A percentile compares a stretch with the other conserved stretches of the same genome.
phyloP scores from a whole-genome alignment of 768 basidiomycete species.

The Panaeolus papilionaceus region DNA sequence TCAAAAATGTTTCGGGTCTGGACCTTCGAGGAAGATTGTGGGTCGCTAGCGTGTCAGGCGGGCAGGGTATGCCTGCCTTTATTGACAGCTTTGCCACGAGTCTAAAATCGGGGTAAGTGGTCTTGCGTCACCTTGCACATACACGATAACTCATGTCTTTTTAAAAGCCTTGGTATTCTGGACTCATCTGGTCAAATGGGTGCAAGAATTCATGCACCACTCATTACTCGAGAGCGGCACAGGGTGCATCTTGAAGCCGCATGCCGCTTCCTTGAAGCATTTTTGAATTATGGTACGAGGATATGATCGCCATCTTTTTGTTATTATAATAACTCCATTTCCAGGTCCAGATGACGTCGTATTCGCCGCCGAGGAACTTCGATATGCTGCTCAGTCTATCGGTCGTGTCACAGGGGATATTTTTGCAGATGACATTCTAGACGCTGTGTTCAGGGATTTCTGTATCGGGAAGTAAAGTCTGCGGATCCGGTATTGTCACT shows the following conservation, averaged over 20 bases:
- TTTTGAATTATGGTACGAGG: slow-evolving; percentile 52
- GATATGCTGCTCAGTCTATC: slow-evolving; percentile 85
- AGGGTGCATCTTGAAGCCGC: slow-evolving; percentile 77
- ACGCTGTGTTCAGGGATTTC: slow-evolving; percentile 84
- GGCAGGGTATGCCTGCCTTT: slow-evolving; percentile 63
- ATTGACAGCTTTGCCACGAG: slow-evolving; percentile 59
- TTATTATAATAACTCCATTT: not conserved
- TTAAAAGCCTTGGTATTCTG: not conserved
- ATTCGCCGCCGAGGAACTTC: slow-evolving; percentile 84
- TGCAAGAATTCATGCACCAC: slow-evolving; percentile 46
- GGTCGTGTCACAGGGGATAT: slow-evolving; percentile 84
- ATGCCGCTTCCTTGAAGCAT: slow-evolving; percentile 64
- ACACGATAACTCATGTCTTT: not conserved
- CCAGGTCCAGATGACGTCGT: slow-evolving; percentile 76
- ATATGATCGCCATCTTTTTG: not conserved
- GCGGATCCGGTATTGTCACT: not conserved
- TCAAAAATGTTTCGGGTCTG: not conserved
- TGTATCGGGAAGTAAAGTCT: slow-evolving; percentile 79
- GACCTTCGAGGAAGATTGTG: slow-evolving; percentile 43
- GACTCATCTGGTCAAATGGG: not conserved
- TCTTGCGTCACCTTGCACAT: not conserved
- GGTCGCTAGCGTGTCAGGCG: slow-evolving; percentile 66
- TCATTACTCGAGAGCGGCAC: slow-evolving; percentile 84
- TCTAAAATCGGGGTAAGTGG: slow-evolving; percentile 55
- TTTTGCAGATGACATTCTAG: slow-evolving; percentile 83